A percentile compares a stretch with the other conserved stretches of the same genome.
Conservation (phyloP, 805 yeast genomes). For the Barnettozyma wickerhamii region DNA sequence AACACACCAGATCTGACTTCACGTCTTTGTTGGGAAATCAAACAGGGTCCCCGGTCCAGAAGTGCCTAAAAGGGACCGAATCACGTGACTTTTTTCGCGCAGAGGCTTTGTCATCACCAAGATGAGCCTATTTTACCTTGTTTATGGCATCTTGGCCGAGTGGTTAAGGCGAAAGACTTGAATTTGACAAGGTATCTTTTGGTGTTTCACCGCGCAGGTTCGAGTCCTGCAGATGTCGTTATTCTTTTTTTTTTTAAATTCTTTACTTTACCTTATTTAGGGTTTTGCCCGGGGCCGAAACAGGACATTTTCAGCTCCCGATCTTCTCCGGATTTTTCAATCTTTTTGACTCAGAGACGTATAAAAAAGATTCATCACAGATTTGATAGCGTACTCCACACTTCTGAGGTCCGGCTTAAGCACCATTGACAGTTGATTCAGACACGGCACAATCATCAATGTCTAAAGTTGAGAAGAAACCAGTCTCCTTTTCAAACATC, state of each 20-base stretch:
- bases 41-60: too few relatives aligned
- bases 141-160: constrained; percentile 26
- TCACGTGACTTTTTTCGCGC: too few relatives aligned
- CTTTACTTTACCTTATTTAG: too few relatives aligned
- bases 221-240: constrained; percentile 65
- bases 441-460: not conserved
- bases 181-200: constrained; percentile 29
- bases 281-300: too few relatives aligned
- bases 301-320: too few relatives aligned
- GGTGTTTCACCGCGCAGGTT: constrained; percentile 52
- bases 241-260: constrained; percentile 7
- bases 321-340: constrained; percentile 23
- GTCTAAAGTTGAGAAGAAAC: constrained; percentile 62
- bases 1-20: too few relatives aligned
- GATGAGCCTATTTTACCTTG: too few relatives aligned
- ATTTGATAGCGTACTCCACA: not conserved
- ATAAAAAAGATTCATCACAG: not conserved
- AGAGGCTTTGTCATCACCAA: too few relatives aligned
- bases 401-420: not conserved
- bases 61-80: too few relatives aligned
- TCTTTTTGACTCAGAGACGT: not conserved
- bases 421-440: too few relatives aligned
- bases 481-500: constrained; percentile 83
- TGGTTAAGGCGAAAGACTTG: constrained; percentile 29
- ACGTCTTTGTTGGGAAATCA: too few relatives aligned